A percentile compares a stretch with the other conserved stretches of the same genome.
Conservation (phyloP, 2,329 filamentous ascomycete genomes). For the Colletotrichum sublineola region DNA sequence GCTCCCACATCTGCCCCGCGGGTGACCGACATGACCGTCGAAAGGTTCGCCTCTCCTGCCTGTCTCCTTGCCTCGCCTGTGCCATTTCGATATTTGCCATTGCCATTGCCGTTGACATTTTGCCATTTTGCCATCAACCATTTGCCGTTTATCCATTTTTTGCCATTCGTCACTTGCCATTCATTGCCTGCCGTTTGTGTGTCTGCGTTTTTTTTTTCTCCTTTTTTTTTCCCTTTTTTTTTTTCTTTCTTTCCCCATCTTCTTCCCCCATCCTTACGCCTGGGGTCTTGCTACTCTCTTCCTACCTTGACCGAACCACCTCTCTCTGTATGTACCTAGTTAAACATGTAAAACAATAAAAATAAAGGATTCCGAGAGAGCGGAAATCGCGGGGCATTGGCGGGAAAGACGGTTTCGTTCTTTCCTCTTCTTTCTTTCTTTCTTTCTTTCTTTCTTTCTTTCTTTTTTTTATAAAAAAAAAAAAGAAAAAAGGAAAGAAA, state of each 20-base stretch:
- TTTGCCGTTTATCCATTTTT: not conserved
- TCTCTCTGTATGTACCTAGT: too few relatives aligned
- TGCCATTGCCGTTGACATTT: not conserved
- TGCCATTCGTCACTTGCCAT: not conserved
- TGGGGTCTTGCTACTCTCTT: not conserved
- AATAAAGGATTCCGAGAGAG: conserved; percentile 14
- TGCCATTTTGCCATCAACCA: not conserved
- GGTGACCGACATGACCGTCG: not conserved
- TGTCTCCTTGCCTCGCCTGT: not conserved
- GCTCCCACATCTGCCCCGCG: not conserved
- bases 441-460: too few relatives aligned
- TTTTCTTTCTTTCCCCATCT: not conserved
- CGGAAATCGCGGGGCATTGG: conserved; percentile 36
- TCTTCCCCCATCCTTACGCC: not conserved
- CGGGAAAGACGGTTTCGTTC: not conserved
- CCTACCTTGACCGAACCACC: not conserved
- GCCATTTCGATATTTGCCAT: not conserved
- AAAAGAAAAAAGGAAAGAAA: too few relatives aligned
- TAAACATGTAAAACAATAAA: not conserved
- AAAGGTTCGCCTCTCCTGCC: not conserved
- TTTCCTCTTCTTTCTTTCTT: not conserved
- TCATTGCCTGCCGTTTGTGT: not conserved
- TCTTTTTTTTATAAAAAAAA: too few relatives aligned
- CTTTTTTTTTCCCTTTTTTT: too few relatives aligned
- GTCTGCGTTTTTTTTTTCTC: too few relatives aligned